These are phyloP conservation scores for Zoysia pacifica DNA, from an alignment of 176 grass and related monocot genomes.

Conservation along the genomic window DNA sequence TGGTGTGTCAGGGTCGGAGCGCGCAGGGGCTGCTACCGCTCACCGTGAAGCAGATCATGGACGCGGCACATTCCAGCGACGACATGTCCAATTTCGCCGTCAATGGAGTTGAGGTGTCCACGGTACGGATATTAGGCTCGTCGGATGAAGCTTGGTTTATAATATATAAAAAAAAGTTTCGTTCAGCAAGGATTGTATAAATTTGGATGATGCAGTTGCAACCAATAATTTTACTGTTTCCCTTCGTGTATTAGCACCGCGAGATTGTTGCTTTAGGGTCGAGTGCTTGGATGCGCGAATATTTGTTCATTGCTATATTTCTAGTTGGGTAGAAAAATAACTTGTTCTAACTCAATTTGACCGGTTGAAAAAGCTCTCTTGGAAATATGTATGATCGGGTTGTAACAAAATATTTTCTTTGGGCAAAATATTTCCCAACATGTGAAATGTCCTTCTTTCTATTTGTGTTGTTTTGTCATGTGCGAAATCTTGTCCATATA, in stretches of 20 bases:
- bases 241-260: neutral
- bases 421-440: neutral
- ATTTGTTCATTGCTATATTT: neutral
- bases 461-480: neutral
- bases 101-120: conserved; percentile 70
- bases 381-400: neutral
- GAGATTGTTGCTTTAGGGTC: neutral
- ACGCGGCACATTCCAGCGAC: conserved; percentile 69
- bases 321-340: neutral
- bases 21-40: conserved; percentile 66
- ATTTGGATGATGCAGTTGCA: neutral
- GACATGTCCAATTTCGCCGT: conserved; percentile 81
- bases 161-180: neutral
- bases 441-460: neutral
- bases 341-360: neutral
- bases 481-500: conserved; percentile 6
- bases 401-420: neutral
- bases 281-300: neutral
- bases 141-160: neutral
- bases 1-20: conserved; percentile 39
- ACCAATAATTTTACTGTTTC: neutral
- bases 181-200: neutral
- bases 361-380: neutral
- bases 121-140: conserved; percentile 45
- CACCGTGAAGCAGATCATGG: conserved; percentile 86